phyloP scores from a whole-genome alignment of 371 early-diverging fungal genomes.

The Rhizopus microsporus region DNA sequence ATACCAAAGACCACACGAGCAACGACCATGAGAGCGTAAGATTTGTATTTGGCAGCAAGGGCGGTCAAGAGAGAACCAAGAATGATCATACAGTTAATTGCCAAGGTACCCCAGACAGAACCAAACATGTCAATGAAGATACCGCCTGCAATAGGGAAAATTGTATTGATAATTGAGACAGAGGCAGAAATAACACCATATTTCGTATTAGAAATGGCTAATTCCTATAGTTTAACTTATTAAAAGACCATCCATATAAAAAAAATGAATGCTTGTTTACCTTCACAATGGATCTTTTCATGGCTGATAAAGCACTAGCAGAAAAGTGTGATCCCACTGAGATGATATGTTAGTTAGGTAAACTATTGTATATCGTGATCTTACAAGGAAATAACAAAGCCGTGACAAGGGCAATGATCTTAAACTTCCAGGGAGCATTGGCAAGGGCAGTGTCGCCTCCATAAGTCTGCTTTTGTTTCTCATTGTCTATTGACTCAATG shows the following conservation, averaged over 20 bases:
- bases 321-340: slow-evolving; percentile 45
- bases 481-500: background rate
- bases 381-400: slow-evolving; percentile 34
- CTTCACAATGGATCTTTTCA: slow-evolving; percentile 34
- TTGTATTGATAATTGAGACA: slow-evolving; percentile 54
- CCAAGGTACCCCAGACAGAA: slow-evolving; percentile 49
- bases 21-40: slow-evolving; percentile 47
- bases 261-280: slow-evolving; percentile 33
- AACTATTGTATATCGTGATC: background rate
- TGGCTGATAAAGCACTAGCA: slow-evolving; percentile 40
- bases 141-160: slow-evolving; percentile 57
- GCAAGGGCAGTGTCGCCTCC: slow-evolving; percentile 33
- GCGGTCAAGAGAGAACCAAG: slow-evolving; percentile 51
- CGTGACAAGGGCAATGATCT: slow-evolving; percentile 30
- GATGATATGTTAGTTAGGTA: background rate
- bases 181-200: slow-evolving; percentile 56
- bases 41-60: slow-evolving; percentile 39
- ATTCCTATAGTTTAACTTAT: slow-evolving; percentile 21
- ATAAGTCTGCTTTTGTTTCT: slow-evolving; percentile 3
- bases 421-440: slow-evolving; percentile 40
- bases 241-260: background rate
- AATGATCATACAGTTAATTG: slow-evolving; percentile 42
- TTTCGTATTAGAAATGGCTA: slow-evolving; percentile 47
- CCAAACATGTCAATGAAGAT: slow-evolving; percentile 54
- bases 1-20: slow-evolving; percentile 59